phyloP scores from a whole-genome alignment of 495 filamentous ascomycete species.

The Staphylotrichum longicolle region DNA sequence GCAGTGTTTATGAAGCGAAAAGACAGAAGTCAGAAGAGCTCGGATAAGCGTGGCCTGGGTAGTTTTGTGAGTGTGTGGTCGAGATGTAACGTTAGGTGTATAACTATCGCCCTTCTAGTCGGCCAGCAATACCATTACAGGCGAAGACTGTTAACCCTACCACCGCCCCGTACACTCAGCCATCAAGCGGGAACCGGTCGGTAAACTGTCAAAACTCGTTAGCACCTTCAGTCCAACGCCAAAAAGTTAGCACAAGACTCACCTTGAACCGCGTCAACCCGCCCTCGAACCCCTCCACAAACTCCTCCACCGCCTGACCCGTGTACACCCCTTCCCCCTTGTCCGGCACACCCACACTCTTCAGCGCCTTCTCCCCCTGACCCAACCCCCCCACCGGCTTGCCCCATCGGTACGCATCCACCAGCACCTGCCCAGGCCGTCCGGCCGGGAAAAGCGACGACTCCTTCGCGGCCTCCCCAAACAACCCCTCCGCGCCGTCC shows the following conservation, averaged over 20 bases:
- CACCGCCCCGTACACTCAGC: background rate
- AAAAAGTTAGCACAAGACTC: background rate
- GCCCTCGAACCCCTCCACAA: conserved; percentile 52
- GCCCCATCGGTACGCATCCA: conserved; percentile 66
- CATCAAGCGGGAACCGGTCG: conserved; percentile 57
- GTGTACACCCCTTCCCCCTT: conserved; percentile 49
- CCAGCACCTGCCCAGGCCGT: conserved; percentile 62
- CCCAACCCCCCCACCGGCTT: conserved; percentile 70
- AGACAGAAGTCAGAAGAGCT: background rate
- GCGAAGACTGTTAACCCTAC: background rate
- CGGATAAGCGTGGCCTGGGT: too few relatives aligned
- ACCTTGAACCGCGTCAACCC: conserved; percentile 64
- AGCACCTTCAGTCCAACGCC: background rate
- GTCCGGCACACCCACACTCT: conserved; percentile 40
- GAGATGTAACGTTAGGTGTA: too few relatives aligned
- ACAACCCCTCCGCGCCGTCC: conserved; percentile 56
- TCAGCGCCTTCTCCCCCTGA: conserved; percentile 38
- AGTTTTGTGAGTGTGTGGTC: background rate
- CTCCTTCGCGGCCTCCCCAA: conserved; percentile 34
- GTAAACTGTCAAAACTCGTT: conserved; percentile 34
- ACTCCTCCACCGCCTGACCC: conserved; percentile 32
- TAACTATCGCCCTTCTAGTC: too few relatives aligned
- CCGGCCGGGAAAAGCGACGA: conserved; percentile 62
- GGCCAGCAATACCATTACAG: too few relatives aligned
- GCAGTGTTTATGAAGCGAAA: conserved; percentile 32